A percentile compares a stretch with the other conserved stretches of the same genome.
Evolutionary conservation across 768 basidiomycete species (phyloP).

Genomic region (Hydnomerulius pinastri): DNA sequence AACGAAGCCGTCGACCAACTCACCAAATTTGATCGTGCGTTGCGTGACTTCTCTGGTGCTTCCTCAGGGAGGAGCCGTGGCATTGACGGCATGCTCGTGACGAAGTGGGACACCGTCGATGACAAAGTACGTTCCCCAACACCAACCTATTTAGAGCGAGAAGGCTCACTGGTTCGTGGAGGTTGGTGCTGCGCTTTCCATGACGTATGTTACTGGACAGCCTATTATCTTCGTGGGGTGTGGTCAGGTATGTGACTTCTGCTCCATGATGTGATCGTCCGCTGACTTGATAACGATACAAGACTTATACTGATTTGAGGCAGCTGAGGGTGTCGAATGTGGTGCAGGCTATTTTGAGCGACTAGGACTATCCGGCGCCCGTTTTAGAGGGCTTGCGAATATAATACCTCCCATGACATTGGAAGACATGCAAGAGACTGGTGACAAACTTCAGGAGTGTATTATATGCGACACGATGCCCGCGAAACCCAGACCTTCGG

Average conservation of each 20-base stretch:
- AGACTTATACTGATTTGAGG: slow-evolving; percentile 97
- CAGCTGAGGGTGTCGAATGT: slow-evolving; percentile 91
- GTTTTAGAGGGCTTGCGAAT: too few species aligned
- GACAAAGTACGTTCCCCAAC: slow-evolving; percentile 68
- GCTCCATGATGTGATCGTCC: not conserved
- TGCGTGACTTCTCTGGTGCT: slow-evolving; percentile 87
- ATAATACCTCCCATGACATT: not conserved
- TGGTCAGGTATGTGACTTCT: slow-evolving; percentile 70
- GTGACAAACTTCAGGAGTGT: not conserved
- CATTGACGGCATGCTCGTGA: slow-evolving; percentile 97
- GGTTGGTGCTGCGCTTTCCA: slow-evolving; percentile 97
- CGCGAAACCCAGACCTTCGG: too few species aligned
- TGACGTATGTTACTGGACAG: slow-evolving; percentile 99
- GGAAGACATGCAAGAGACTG: not conserved
- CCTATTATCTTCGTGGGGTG: slow-evolving; percentile 98
- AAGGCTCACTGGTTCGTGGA: slow-evolving; percentile 31
- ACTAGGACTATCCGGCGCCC: slow-evolving; percentile 43
- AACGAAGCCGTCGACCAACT: slow-evolving; percentile 99
- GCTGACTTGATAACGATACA: slow-evolving; percentile 9
- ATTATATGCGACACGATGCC: not conserved
- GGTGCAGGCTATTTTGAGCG: slow-evolving; percentile 87
- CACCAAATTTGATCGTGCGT: slow-evolving; percentile 92
- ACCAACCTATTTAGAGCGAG: not conserved
- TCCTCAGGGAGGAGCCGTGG: slow-evolving; percentile 75
- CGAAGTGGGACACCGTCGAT: slow-evolving; percentile 99